Base-by-base conservation (phyloP, 257 asterid genomes). In the Prunella vulgaris region DNA sequence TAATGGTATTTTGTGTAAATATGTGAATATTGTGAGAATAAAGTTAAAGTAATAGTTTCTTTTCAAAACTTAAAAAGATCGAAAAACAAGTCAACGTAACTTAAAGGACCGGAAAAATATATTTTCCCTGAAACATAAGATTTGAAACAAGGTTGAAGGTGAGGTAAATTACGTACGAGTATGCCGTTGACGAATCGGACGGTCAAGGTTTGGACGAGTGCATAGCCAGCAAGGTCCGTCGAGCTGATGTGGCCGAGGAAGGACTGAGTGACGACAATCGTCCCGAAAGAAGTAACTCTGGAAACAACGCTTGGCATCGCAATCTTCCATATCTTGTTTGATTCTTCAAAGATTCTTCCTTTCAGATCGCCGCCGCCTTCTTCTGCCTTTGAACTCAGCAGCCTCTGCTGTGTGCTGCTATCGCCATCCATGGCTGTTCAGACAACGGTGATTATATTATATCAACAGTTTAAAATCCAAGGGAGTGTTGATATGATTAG, bases 251-350 rank as follows among this genome's bases (percentile, higher is more conserved):
- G 74, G 6, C 74, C 74, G 4, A 58, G 24, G 9, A 58, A 69
- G 10, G 74, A 69, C 48, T 69, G 74, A 3, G 75, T 70, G 10
- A 70, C 68, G 1, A 70, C 61, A 2, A 70, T 17, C 24, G 68
- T 59, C 13, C 75, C 75, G 49, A 59, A 70, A 8, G 75, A 70
- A 44, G 60, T 42, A 51, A 59, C 51, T 30, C 75, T 28, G 5
- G 40, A 44, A 15, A 70, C 49, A 17, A 70, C 60, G 20, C 75
- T 8, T 12, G 75, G 68, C 49, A 60, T 17, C 6, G 75, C 75
- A 28, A 70, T 66, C 59, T 53, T 70, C 75, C 75, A 70, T 70
- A 70, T 70, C 25, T 70, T 70, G 25, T 70, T 70, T 0, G 68
- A 70, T 38, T 70, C 75, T 44, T 59, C 68, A 6, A 7, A 7